Conservation (phyloP, 2,329 filamentous ascomycete genomes). For the Didymella arachidicola region DNA sequence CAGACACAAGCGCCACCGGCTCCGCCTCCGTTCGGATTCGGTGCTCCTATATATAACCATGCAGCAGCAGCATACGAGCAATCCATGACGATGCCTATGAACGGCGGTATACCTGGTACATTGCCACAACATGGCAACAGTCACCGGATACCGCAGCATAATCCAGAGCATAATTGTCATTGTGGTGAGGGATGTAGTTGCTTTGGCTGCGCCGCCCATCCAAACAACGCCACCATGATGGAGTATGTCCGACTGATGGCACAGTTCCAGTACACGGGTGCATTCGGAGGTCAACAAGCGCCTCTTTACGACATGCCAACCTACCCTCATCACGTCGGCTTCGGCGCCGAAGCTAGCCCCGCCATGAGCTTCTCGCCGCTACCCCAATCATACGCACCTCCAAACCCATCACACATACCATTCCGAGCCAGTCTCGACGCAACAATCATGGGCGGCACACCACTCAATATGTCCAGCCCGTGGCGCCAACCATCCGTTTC, state of each 20-base stretch:
- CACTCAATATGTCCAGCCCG: constrained; percentile 25
- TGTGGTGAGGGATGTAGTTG: constrained; percentile 74
- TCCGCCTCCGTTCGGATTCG: constrained; percentile 39
- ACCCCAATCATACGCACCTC: constrained; percentile 29
- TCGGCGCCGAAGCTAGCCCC: constrained; percentile 36
- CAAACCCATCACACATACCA: constrained; percentile 28
- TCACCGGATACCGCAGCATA: constrained; percentile 45
- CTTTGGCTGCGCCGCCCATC: constrained; percentile 72
- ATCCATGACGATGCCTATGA: constrained; percentile 47
- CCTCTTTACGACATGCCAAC: constrained; percentile 48
- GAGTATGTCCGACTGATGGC: constrained; percentile 57
- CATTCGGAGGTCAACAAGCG: constrained; percentile 41
- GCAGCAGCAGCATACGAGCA: constrained; percentile 41
- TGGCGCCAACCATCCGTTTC: constrained; percentile 38
- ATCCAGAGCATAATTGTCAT: constrained; percentile 60
- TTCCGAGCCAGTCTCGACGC: constrained; percentile 34
- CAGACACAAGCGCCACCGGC: constrained; percentile 24
- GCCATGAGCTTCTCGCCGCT: constrained; percentile 26
- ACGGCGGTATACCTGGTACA: constrained; percentile 18
- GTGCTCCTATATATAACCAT: constrained; percentile 47
- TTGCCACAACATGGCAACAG: constrained; percentile 38
- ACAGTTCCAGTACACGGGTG: constrained; percentile 46
- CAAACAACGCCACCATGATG: constrained; percentile 70
- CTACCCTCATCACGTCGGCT: constrained; percentile 45
- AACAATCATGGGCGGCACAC: constrained; percentile 29